These are phyloP conservation scores for Friedmanniomyces simplex DNA, from an alignment of 495 filamentous ascomycete genomes.

Conservation along the genomic window DNA sequence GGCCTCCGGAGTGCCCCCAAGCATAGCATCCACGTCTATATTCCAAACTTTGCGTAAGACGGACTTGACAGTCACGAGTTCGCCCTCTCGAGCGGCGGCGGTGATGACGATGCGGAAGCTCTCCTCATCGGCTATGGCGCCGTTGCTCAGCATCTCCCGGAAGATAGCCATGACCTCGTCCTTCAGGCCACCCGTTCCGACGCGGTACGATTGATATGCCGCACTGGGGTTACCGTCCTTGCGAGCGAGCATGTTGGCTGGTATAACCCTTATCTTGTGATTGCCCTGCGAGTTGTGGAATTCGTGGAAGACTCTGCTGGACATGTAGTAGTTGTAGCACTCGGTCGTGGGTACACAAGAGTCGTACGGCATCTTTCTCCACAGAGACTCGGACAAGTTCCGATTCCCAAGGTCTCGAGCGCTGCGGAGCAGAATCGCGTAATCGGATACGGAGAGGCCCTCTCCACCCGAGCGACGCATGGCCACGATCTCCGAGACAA, in stretches of 20 bases:
- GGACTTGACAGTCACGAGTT: conserved; percentile 36
- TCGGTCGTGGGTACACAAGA: conserved; percentile 37
- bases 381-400: conserved; percentile 39
- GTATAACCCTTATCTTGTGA: conserved; percentile 36
- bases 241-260: conserved; percentile 20
- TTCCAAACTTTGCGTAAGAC: conserved; percentile 49
- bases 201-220: conserved; percentile 9
- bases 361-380: conserved; percentile 38
- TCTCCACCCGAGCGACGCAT: conserved; percentile 28
- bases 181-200: conserved; percentile 22
- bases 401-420: conserved; percentile 41
- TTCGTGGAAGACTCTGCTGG: conserved; percentile 23
- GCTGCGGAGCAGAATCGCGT: conserved; percentile 46
- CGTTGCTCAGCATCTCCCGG: conserved; percentile 41
- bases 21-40: conserved; percentile 41
- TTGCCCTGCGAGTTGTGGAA: conserved; percentile 29
- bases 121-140: conserved; percentile 40
- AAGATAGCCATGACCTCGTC: conserved; percentile 34
- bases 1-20: conserved; percentile 22
- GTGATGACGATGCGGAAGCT: conserved; percentile 49
- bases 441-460: conserved; percentile 38
- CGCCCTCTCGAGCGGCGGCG: conserved; percentile 46
- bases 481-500: conserved; percentile 32
- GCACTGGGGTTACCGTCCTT: background rate
- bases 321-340: conserved; percentile 52